These are phyloP conservation scores for Phyllosticta citrichinensis DNA, from an alignment of 2,329 filamentous ascomycete genomes.

Conservation along the genomic window DNA sequence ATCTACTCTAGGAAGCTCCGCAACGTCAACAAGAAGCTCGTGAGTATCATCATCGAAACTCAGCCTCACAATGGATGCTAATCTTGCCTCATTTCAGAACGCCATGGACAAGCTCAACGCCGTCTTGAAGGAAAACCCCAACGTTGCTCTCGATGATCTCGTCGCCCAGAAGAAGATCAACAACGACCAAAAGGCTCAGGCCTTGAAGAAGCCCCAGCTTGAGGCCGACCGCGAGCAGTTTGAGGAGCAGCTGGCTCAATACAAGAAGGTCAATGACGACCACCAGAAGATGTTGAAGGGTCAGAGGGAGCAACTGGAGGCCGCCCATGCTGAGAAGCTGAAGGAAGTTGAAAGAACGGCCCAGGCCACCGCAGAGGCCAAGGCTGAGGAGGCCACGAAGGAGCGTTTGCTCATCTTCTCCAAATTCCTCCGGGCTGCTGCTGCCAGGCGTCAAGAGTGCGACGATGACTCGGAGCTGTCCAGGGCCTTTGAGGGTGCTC, in stretches of 20 bases:
- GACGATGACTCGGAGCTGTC: slow-evolving; percentile 67
- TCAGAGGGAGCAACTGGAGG: slow-evolving; percentile 47
- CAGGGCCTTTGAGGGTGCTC: slow-evolving; percentile 69
- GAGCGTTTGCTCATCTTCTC: slow-evolving; percentile 61
- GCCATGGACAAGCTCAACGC: slow-evolving; percentile 63
- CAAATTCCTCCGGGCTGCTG: slow-evolving; percentile 71
- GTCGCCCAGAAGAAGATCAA: slow-evolving; percentile 66
- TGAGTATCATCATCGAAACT: slow-evolving; percentile 39
- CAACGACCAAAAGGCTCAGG: slow-evolving; percentile 65
- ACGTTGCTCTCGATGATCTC: slow-evolving; percentile 62
- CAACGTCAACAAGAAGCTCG: slow-evolving; percentile 89
- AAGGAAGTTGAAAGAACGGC: slow-evolving; percentile 45
- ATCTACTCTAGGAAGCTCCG: slow-evolving; percentile 63
- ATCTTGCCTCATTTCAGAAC: slow-evolving; percentile 37
- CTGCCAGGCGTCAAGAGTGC: slow-evolving; percentile 59
- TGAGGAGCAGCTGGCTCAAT: slow-evolving; percentile 64
- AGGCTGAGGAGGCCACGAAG: slow-evolving; percentile 40
- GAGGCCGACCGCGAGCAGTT: slow-evolving; percentile 57
- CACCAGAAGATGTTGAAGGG: slow-evolving; percentile 51
- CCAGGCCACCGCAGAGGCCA: slow-evolving; percentile 42
- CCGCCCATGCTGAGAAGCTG: slow-evolving; percentile 47
- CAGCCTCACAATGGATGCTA: slow-evolving; percentile 12
- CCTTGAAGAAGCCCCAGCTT: slow-evolving; percentile 65
- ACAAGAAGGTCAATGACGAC: slow-evolving; percentile 66
- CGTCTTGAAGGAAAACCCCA: slow-evolving; percentile 58